phyloP scores from a whole-genome alignment of 495 filamentous ascomycete genomes.

The Melanomma pulvis-pyrius region DNA sequence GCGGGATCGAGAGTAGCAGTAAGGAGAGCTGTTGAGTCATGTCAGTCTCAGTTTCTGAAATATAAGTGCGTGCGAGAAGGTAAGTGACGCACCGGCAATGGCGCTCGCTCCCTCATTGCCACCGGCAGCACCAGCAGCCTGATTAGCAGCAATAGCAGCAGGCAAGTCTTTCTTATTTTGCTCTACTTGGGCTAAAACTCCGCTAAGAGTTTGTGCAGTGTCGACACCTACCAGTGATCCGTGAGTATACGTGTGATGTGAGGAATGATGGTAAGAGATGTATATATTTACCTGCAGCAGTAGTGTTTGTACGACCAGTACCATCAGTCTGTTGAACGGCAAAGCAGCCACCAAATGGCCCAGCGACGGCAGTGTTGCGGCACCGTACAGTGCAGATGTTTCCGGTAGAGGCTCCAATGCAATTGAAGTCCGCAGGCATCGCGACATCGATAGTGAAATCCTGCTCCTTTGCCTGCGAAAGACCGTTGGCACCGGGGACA shows the following conservation, averaged over 20 bases:
- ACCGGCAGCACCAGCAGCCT: conserved; percentile 17
- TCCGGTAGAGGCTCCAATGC: conserved; percentile 24
- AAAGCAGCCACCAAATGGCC: conserved; percentile 24
- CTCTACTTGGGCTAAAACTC: conserved; percentile 19
- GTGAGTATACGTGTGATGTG: not conserved
- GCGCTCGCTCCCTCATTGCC: conserved; percentile 4
- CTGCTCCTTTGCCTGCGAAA: conserved; percentile 21
- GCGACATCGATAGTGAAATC: conserved; percentile 23
- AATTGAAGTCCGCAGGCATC: conserved; percentile 27
- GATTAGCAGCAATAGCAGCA: conserved; percentile 21
- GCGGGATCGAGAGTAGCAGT: not conserved
- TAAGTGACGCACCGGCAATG: conserved; percentile 18
- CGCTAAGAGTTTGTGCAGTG: conserved; percentile 21
- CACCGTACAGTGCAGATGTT: conserved; percentile 25
- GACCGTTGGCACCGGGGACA: conserved; percentile 15
- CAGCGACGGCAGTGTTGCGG: conserved; percentile 23
- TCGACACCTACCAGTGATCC: conserved; percentile 18
- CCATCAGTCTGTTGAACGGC: conserved; percentile 28
- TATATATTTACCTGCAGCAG: conserved; percentile 13
- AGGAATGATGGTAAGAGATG: not conserved
- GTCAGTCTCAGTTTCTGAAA: not conserved
- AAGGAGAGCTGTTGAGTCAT: conserved; percentile 5
- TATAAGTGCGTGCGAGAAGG: not conserved
- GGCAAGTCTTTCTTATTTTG: conserved; percentile 24
- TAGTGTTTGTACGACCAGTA: conserved; percentile 11